These are phyloP conservation scores for Aspergillus sclerotioniger DNA, from an alignment of 495 filamentous ascomycete species.

Conservation along the genomic window DNA sequence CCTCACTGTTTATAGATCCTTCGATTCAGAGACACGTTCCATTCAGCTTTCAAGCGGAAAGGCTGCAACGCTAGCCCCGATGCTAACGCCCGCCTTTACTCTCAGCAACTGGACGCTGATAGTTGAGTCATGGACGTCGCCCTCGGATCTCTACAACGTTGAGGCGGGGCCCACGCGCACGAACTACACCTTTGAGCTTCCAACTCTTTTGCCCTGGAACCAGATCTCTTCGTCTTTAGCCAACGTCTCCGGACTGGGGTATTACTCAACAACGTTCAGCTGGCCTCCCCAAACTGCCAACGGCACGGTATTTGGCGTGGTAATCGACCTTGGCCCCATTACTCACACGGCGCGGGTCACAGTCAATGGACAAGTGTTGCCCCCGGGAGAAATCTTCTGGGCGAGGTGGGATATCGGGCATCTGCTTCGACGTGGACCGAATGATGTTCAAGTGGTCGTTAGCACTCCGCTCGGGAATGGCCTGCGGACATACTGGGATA, in stretches of 20 bases:
- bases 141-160: not conserved
- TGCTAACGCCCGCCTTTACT: not conserved
- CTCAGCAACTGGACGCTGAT: constrained; percentile 5
- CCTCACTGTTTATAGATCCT: not conserved
- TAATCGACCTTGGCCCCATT: not conserved
- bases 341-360: not conserved
- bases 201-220: constrained; percentile 2
- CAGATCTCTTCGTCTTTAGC: not conserved
- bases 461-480: constrained; percentile 6
- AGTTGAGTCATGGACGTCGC: not conserved
- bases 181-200: not conserved
- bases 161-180: not conserved
- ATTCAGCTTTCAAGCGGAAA: not conserved
- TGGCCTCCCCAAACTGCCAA: not conserved
- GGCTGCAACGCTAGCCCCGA: not conserved
- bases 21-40: not conserved
- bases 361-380: not conserved
- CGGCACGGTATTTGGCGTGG: not conserved
- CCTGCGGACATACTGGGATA: not conserved
- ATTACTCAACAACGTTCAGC: not conserved
- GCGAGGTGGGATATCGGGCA: not conserved
- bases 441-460: not conserved
- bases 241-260: not conserved
- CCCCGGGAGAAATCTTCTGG: not conserved
- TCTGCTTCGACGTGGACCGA: not conserved